These are phyloP conservation scores for Kingdonia uniflora DNA, from an alignment of 164 flowering plant species.

Conservation along the genomic window DNA sequence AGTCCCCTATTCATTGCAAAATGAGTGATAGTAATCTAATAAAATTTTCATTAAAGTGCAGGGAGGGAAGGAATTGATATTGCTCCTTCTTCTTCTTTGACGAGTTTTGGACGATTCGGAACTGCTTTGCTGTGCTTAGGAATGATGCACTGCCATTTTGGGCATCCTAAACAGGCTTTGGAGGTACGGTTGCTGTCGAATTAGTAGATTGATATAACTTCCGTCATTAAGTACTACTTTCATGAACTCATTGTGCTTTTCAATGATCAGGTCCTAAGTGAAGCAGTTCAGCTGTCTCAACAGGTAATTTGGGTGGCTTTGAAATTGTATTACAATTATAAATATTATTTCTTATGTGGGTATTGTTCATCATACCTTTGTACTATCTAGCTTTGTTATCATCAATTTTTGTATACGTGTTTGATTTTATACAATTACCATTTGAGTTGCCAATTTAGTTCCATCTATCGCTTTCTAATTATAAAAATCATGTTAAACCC, in stretches of 20 bases:
- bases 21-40: too few species aligned
- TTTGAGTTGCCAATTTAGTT: too few species aligned
- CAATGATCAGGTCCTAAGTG: constrained; percentile 62
- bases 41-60: constrained; percentile 56
- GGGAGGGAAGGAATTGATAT: constrained; percentile 84
- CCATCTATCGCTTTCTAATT: too few species aligned
- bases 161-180: constrained; percentile 81
- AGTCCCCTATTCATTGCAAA: too few species aligned
- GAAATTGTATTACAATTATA: not conserved
- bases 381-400: too few species aligned
- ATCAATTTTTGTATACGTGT: too few species aligned
- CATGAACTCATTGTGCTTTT: constrained; percentile 1
- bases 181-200: constrained; percentile 35
- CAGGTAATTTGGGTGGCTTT: constrained; percentile 36
- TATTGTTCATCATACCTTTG: too few species aligned
- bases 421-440: too few species aligned
- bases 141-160: constrained; percentile 88
- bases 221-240: not conserved
- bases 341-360: too few species aligned
- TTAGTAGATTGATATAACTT: not conserved
- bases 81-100: constrained; percentile 38
- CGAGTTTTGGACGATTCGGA: constrained; percentile 62
- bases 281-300: constrained; percentile 80
- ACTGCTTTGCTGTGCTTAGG: constrained; percentile 82
- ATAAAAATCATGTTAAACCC: too few species aligned